Evolutionary conservation across 257 asterid species (phyloP).

Genomic region (Gynochthodes officinalis): DNA sequence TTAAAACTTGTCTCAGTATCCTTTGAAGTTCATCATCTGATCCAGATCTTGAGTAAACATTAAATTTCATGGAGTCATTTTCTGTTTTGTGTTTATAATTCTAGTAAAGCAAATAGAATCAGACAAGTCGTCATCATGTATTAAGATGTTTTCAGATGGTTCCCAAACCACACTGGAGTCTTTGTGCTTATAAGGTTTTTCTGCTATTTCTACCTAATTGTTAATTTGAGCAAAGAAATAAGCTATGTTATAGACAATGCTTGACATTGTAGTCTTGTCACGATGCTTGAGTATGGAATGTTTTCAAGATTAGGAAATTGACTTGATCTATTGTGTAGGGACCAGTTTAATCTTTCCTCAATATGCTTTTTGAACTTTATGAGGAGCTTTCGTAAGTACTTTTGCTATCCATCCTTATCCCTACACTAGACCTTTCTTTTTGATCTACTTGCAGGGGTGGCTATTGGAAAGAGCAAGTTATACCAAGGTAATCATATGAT

Average conservation of each 20-base stretch:
- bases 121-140: not conserved
- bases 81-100: not conserved
- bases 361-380: not conserved
- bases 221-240: not conserved
- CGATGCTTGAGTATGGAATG: not conserved
- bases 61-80: not conserved
- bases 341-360: not conserved
- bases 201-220: not conserved
- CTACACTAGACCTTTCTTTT: not conserved
- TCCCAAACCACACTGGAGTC: not conserved
- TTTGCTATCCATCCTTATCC: not conserved
- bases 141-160: not conserved
- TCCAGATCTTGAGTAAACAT: not conserved
- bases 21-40: not conserved
- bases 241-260: not conserved
- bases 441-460: slow-evolving; percentile 58
- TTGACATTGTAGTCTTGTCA: not conserved
- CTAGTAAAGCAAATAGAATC: not conserved
- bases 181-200: not conserved
- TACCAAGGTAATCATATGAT: slow-evolving; percentile 50
- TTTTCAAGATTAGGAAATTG: not conserved
- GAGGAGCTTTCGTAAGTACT: not conserved
- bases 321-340: not conserved
- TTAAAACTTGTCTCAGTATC: not conserved
- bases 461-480: slow-evolving; percentile 73